phyloP scores from a whole-genome alignment of 1,284 basidiomycete species.

The Cerioporus squamosus region DNA sequence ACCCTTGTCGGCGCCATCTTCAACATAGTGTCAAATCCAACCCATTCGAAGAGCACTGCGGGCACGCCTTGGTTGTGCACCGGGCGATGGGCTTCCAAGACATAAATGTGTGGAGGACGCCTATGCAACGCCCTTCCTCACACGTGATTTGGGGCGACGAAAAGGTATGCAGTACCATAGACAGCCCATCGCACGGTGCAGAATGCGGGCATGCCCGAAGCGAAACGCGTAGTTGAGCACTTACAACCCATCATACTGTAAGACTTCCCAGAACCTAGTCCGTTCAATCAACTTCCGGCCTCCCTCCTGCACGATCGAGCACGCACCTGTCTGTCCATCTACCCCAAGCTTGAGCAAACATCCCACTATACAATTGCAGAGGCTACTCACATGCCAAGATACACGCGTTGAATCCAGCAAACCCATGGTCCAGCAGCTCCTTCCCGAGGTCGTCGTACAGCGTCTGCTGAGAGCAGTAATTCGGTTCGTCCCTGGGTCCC shows the following conservation, averaged over 20 bases:
- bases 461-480: constrained; percentile 92
- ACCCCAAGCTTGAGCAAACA: constrained; percentile 19
- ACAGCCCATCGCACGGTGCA: too few relatives aligned
- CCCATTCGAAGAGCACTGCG: not conserved
- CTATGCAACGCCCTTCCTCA: too few relatives aligned
- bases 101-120: too few relatives aligned
- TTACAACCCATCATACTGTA: constrained; percentile 99
- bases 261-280: constrained; percentile 88
- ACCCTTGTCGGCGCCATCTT: constrained; percentile 95
- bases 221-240: constrained; percentile 39
- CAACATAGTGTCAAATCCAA: constrained; percentile 7
- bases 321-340: constrained; percentile 89
- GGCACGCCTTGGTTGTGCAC: too few relatives aligned
- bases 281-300: constrained; percentile 8
- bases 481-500: constrained; percentile 83
- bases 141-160: too few relatives aligned
- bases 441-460: constrained; percentile 94
- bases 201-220: not conserved
- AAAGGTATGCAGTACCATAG: too few relatives aligned
- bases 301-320: constrained; percentile 5
- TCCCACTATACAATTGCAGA: constrained; percentile 7
- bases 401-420: constrained; percentile 97
- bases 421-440: constrained; percentile 94
- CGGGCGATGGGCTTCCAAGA: too few relatives aligned
- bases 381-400: constrained; percentile 90